Base-by-base conservation (phyloP, 805 yeast species). In the Candida arabinofermentans region DNA sequence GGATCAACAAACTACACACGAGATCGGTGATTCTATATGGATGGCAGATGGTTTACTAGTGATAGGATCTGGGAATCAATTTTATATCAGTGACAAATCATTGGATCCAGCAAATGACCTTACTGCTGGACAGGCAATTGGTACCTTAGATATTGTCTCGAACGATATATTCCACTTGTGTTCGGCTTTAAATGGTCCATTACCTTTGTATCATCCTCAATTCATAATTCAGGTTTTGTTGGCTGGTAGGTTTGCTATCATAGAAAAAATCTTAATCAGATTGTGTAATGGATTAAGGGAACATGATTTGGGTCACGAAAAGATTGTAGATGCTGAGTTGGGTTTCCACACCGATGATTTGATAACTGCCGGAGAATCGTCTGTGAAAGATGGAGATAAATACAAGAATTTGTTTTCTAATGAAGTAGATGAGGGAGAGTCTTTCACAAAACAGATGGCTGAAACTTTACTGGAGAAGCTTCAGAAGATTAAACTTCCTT, bases 201-300 rank as follows among this genome's bases (percentile, higher is more conserved):
- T 91, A 13, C 96, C 97, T 0, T 65, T 88, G 1, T 90, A 86
- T 52, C 97, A 91, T 55, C 98, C 98, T 0, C 96, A 89, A 59
- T 74, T 87, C 40, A 61, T 90, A 36, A 81, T 88, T 34, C 96
- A 90, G 59, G 67, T 81, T 4, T 59, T 90, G 16, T 80, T 83
- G 52, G 74, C 78, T 49, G 82, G 81, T 22, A 79, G 82, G 47
- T 48, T 74, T 12, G 64, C 66, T 9, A 55, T 78, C 2, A 90
- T 79, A 2, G 72, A 77, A 46, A 72, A 70, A 29, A 69, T 90
- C 1, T 54, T 91, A 16, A 64, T 75, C 10, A 62, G 69, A 18
- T 62, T 90, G 29, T 75, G 79, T 44, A 58, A 72, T 12, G 66
- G 58, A 31, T 55, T 89, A 30, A 68, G 93, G 47, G 74, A 75